phyloP scores from a whole-genome alignment of 768 basidiomycete genomes.

The Naganishia vaughanmartiniae region DNA sequence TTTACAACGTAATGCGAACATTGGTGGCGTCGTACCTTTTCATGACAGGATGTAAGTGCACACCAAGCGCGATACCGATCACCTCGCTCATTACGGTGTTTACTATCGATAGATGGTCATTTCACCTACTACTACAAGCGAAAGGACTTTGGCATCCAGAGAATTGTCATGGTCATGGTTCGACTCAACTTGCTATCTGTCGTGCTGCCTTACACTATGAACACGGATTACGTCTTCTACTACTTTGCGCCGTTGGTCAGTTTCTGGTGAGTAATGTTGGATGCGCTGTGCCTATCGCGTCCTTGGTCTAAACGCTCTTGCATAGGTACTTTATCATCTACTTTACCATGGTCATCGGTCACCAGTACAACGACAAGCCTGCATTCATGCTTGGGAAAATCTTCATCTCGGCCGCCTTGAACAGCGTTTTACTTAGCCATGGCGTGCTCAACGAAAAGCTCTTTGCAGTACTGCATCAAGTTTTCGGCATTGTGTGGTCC shows the following conservation, averaged over 20 bases:
- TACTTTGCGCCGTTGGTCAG: constrained; percentile 88
- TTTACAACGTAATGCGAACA: constrained; percentile 86
- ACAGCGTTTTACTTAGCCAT: constrained; percentile 67
- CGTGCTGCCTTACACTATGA: constrained; percentile 80
- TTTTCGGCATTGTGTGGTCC: constrained; percentile 78
- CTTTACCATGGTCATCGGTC: constrained; percentile 68
- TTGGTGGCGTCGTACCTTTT: constrained; percentile 85
- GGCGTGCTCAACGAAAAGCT: constrained; percentile 63
- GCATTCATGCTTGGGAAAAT: constrained; percentile 71
- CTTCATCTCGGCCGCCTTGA: constrained; percentile 61
- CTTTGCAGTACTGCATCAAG: constrained; percentile 64
- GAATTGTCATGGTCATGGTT: constrained; percentile 73
- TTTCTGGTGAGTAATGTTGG: constrained; percentile 55
- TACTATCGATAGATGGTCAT: constrained; percentile 55
- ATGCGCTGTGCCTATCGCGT: neutral
- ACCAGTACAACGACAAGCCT: constrained; percentile 69
- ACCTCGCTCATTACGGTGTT: neutral
- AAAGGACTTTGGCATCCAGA: constrained; percentile 75
- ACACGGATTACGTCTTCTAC: constrained; percentile 85
- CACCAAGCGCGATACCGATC: constrained; percentile 5
- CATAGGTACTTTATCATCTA: constrained; percentile 71
- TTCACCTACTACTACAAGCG: constrained; percentile 85
- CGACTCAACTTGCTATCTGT: constrained; percentile 81
- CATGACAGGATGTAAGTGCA: constrained; percentile 83
- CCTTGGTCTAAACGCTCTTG: neutral